Evolutionary conservation across 2,329 filamentous ascomycete species (phyloP).

Genomic region (Fusarium stilboides): DNA sequence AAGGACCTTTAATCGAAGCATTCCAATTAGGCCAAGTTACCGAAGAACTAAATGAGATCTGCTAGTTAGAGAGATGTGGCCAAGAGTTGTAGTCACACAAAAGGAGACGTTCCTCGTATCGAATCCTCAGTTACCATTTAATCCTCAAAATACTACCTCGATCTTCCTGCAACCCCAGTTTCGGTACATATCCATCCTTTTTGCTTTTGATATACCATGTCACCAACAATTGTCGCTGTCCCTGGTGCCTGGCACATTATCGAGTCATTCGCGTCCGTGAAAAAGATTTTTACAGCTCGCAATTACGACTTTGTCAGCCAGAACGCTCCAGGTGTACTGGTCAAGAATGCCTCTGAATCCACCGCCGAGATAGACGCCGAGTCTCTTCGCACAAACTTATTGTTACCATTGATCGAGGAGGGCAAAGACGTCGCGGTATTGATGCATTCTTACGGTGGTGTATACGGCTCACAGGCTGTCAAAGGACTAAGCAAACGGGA

Average conservation of each 20-base stretch:
- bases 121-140: too few species aligned
- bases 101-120: too few species aligned
- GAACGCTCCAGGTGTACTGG: constrained; percentile 14
- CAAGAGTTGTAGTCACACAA: too few species aligned
- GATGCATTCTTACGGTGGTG: constrained; percentile 47
- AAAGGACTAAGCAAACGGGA: constrained; percentile 35
- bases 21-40: too few species aligned
- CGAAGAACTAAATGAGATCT: too few species aligned
- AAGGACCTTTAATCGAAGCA: too few species aligned
- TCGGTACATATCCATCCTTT: not conserved
- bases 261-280: constrained; percentile 10
- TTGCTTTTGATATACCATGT: not conserved
- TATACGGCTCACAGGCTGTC: constrained; percentile 36
- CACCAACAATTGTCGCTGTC: constrained; percentile 35
- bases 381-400: constrained; percentile 9
- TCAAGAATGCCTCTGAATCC: constrained; percentile 1
- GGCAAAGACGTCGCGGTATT: constrained; percentile 42
- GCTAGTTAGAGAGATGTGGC: too few species aligned
- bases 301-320: constrained; percentile 20
- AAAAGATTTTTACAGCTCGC: not conserved
- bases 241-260: constrained; percentile 43
- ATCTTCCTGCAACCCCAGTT: too few species aligned
- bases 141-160: too few species aligned
- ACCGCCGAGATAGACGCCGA: constrained; percentile 7
- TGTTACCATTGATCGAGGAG: constrained; percentile 29